phyloP scores from a whole-genome alignment of 176 grass and related monocot species.

The Hyparrhenia diplandra region DNA sequence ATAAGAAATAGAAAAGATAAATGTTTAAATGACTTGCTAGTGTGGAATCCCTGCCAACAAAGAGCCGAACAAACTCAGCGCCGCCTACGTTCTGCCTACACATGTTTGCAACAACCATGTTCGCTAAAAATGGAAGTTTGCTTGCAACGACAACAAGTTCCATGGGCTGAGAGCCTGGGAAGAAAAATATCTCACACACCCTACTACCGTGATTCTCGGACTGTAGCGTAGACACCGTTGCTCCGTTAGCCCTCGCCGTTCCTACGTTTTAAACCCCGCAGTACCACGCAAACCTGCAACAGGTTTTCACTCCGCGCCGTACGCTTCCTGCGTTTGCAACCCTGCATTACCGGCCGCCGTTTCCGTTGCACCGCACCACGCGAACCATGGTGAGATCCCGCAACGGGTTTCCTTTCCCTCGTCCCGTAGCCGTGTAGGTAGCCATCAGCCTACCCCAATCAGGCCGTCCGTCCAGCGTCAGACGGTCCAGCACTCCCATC shows the following conservation, averaged over 20 bases:
- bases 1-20: background rate
- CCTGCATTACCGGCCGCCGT: no score
- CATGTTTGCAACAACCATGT: background rate
- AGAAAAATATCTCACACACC: background rate
- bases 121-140: background rate
- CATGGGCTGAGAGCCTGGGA: background rate
- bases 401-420: background rate
- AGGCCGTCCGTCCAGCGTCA: background rate
- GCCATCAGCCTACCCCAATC: background rate
- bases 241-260: background rate
- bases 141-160: background rate
- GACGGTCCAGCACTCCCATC: slow-evolving; percentile 4
- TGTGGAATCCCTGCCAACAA: no score
- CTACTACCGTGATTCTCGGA: background rate
- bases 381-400: background rate
- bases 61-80: no score
- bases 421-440: background rate
- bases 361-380: background rate
- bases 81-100: no score
- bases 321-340: no score
- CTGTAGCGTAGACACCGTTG: background rate
- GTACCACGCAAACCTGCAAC: background rate
- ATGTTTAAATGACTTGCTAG: background rate
- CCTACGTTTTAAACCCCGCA: background rate
- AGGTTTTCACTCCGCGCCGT: background rate